Evolutionary conservation across 306 rosid species (phyloP).

Genomic region (Gastrolobium bilobum): DNA sequence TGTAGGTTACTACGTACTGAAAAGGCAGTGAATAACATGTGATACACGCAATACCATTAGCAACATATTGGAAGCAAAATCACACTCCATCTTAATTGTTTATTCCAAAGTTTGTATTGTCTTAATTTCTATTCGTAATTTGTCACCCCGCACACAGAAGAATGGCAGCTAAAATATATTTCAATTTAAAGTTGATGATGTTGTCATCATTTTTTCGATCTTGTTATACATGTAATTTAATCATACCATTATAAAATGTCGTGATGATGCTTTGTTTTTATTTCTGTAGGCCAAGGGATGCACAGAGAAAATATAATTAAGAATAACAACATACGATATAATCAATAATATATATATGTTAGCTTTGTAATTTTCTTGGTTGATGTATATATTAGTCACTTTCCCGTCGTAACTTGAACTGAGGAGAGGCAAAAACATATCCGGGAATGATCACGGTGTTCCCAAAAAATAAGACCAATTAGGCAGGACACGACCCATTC

Average conservation of each 20-base stretch:
- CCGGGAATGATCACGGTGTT: slow-evolving; percentile 67
- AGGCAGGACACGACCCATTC: slow-evolving; percentile 54
- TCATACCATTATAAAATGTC: slow-evolving; percentile 21
- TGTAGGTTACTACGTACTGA: background rate
- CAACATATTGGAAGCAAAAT: slow-evolving; percentile 38
- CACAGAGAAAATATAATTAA: background rate
- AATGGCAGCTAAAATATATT: slow-evolving; percentile 37
- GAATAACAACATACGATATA: background rate
- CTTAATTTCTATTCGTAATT: slow-evolving; percentile 15
- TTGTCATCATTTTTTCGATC: slow-evolving; percentile 29
- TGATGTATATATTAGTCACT: slow-evolving; percentile 3
- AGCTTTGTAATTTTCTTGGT: background rate
- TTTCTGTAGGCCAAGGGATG: background rate
- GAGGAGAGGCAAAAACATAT: slow-evolving; percentile 55
- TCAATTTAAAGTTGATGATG: slow-evolving; percentile 41
- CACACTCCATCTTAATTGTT: slow-evolving; percentile 33
- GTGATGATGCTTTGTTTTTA: background rate
- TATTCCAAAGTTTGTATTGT: slow-evolving; percentile 9
- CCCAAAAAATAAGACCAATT: slow-evolving; percentile 60
- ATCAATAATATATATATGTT: background rate
- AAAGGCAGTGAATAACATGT: background rate
- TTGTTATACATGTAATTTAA: slow-evolving; percentile 42
- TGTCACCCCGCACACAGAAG: slow-evolving; percentile 38
- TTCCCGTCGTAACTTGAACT: background rate
- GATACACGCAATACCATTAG: slow-evolving; percentile 44